Evolutionary conservation across 768 basidiomycete genomes (phyloP).

Genomic region (Agrocybe pediades): DNA sequence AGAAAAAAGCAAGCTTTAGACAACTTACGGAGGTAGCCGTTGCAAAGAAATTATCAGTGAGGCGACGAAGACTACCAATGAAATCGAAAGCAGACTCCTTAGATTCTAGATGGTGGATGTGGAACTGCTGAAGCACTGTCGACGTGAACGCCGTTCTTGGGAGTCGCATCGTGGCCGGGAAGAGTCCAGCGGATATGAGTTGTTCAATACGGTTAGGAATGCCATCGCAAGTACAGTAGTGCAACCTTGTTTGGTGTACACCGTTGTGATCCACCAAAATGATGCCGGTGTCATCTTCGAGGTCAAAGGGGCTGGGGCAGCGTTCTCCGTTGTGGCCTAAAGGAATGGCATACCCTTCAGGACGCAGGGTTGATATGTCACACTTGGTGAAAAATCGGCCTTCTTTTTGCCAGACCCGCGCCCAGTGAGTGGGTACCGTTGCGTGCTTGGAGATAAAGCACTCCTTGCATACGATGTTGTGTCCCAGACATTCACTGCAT

Average conservation of each 20-base stretch:
- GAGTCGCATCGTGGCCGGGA: constrained; percentile 22
- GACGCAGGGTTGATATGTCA: constrained; percentile 15
- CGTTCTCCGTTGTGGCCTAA: constrained; percentile 8
- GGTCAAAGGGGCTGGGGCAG: neutral
- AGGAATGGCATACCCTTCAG: neutral
- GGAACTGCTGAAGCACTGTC: constrained; percentile 18
- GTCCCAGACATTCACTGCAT: no score
- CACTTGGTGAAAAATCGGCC: constrained; percentile 4
- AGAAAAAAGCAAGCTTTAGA: neutral
- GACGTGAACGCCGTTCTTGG: constrained; percentile 25
- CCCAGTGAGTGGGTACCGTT: neutral
- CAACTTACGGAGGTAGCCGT: constrained; percentile 17
- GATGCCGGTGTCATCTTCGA: neutral
- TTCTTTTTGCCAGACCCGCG: neutral
- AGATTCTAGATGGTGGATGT: constrained; percentile 22
- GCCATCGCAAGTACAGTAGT: constrained; percentile 21
- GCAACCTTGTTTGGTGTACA: constrained; percentile 19
- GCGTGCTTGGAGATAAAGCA: neutral
- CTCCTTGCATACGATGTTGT: no score
- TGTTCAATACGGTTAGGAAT: constrained; percentile 13
- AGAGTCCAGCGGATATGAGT: constrained; percentile 18
- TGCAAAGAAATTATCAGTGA: constrained; percentile 24
- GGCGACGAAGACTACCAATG: constrained; percentile 16
- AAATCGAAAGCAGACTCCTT: constrained; percentile 26
- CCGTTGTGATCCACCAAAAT: constrained; percentile 23